Percentiles rank a stretch among this genome's conserved stretches.
Conservation (phyloP, 148 eudicot genomes). For the Vaccinium myrtillus region DNA sequence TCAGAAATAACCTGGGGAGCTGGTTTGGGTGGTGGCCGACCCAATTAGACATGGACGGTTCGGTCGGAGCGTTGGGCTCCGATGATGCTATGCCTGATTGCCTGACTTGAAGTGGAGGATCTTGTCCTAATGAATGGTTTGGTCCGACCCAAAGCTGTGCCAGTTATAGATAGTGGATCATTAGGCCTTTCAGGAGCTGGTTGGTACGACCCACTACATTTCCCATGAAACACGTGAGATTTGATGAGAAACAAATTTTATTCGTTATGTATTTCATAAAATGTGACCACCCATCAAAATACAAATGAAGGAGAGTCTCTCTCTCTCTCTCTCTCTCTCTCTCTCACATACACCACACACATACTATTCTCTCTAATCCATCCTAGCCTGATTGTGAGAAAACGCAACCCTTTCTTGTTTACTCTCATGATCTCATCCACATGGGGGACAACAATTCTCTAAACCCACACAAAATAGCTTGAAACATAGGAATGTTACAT, state of each 20-base stretch:
- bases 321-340: not conserved
- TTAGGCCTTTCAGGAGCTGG: too few species aligned
- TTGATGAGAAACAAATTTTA: not conserved
- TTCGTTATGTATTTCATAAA: not conserved
- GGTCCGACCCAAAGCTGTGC: too few species aligned
- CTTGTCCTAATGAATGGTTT: too few species aligned
- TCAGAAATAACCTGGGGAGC: too few species aligned
- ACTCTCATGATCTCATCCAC: too few species aligned
- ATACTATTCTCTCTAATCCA: not conserved
- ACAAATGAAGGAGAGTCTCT: not conserved
- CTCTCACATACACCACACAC: not conserved
- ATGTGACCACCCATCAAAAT: not conserved
- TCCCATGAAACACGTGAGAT: not conserved
- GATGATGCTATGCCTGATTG: too few species aligned
- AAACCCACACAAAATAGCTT: not conserved
- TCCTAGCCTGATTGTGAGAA: not conserved
- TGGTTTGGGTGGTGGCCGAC: too few species aligned
- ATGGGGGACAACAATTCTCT: not conserved
- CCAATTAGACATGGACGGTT: too few species aligned
- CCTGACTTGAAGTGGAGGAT: too few species aligned
- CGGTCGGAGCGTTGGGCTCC: too few species aligned
- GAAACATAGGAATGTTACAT: not conserved
- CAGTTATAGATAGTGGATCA: too few species aligned
- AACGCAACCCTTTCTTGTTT: not conserved
- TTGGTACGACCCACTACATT: not conserved